Percentiles rank a stretch among this genome's conserved stretches.
These are phyloP conservation scores for Globisporangium ultimum DNA, from an alignment of 352 stramenopile species.

Conservation along the genomic window DNA sequence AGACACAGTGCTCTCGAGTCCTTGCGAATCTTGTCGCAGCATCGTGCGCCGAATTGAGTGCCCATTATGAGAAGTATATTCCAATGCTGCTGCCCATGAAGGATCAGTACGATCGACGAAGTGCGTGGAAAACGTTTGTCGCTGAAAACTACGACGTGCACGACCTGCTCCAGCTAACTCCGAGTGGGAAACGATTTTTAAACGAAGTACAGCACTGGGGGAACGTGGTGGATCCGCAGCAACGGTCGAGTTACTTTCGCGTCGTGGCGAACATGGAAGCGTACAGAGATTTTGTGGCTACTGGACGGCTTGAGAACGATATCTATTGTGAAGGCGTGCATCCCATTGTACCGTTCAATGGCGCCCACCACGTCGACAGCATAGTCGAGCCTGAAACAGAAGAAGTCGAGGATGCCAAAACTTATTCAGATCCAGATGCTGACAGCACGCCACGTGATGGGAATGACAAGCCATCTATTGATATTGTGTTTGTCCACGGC, in stretches of 20 bases:
- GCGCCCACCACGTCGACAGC: neutral
- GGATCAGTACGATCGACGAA: slow-evolving; percentile 1
- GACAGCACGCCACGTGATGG: neutral
- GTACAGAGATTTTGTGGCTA: slow-evolving; percentile 42
- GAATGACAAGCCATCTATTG: slow-evolving; percentile 24
- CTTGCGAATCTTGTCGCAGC: slow-evolving; percentile 69
- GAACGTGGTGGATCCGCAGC: slow-evolving; percentile 51
- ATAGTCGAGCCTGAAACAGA: neutral
- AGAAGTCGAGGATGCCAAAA: neutral
- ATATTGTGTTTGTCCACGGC: slow-evolving; percentile 85
- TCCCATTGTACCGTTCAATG: slow-evolving; percentile 49
- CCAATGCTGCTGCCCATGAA: slow-evolving; percentile 6
- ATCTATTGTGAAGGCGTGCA: slow-evolving; percentile 79
- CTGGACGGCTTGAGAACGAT: slow-evolving; percentile 28
- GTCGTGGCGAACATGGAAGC: slow-evolving; percentile 59
- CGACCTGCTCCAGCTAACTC: slow-evolving; percentile 38
- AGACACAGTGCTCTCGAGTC: slow-evolving; percentile 65
- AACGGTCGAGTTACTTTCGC: slow-evolving; percentile 76
- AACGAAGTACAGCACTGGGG: slow-evolving; percentile 35
- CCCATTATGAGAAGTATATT: slow-evolving; percentile 1
- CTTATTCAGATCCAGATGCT: neutral
- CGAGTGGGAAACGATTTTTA: slow-evolving; percentile 40
- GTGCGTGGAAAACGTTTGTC: slow-evolving; percentile 25
- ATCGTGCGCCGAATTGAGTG: slow-evolving; percentile 41
- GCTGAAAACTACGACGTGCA: slow-evolving; percentile 56